Conservation (phyloP, 2,329 filamentous ascomycete species). For the Botrytis squamosa region DNA sequence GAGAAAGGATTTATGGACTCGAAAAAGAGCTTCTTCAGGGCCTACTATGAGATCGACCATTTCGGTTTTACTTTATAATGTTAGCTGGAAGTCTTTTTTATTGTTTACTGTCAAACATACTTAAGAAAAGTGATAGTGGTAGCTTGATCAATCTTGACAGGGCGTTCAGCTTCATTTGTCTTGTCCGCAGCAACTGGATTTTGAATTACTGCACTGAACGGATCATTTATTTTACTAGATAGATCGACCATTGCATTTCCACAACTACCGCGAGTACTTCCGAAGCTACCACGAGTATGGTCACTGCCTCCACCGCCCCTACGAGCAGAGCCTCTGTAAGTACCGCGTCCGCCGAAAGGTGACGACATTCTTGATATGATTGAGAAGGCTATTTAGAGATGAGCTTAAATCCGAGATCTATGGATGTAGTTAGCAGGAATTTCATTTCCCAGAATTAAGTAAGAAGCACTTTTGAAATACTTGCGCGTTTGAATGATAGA, state of each 20-base stretch:
- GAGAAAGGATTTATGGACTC: not conserved
- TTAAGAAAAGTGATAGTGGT: not conserved
- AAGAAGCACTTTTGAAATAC: too few species aligned
- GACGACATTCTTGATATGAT: too few species aligned
- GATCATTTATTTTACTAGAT: too few species aligned
- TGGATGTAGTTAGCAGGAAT: too few species aligned
- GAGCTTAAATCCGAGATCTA: too few species aligned
- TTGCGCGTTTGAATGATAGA: too few species aligned
- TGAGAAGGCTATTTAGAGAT: too few species aligned
- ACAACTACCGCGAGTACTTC: not conserved
- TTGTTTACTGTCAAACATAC: not conserved
- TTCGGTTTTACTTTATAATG: not conserved
- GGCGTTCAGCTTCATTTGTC: too few species aligned
- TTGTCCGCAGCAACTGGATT: not conserved
- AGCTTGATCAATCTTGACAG: not conserved
- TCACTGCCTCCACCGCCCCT: not conserved
- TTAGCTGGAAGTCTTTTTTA: not conserved
- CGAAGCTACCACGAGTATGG: not conserved
- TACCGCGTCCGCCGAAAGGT: not conserved
- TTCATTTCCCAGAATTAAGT: too few species aligned
- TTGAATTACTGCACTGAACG: too few species aligned
- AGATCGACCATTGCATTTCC: not conserved
- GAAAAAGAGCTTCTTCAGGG: not conserved
- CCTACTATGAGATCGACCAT: not conserved
- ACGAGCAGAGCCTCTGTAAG: not conserved